These are phyloP conservation scores for Chlorella sorokiniana DNA, from an alignment of 139 green algal species.

Conservation along the genomic window DNA sequence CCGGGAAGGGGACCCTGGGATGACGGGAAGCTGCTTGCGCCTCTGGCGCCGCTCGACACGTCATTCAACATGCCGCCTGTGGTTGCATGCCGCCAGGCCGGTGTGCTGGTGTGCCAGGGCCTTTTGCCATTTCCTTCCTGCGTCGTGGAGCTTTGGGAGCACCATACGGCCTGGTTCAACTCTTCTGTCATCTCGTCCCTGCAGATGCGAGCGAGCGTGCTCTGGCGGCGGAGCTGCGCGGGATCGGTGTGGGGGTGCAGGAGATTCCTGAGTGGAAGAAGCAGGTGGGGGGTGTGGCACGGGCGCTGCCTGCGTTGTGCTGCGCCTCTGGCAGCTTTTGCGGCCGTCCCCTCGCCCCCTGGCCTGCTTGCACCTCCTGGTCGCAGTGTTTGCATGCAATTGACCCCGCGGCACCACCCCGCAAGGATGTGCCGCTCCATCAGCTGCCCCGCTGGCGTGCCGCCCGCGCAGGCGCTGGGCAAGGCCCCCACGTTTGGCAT, in stretches of 20 bases:
- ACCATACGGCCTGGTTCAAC: too few relatives aligned
- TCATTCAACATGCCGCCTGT: too few relatives aligned
- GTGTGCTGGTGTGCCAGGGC: too few relatives aligned
- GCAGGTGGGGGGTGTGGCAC: conserved; percentile 42
- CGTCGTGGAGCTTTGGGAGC: too few relatives aligned
- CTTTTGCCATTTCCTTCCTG: too few relatives aligned
- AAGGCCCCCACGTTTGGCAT: conserved; percentile 91
- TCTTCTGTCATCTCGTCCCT: too few relatives aligned
- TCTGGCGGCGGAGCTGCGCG: conserved; percentile 84
- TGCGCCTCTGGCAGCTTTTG: neutral
- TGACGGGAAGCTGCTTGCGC: too few relatives aligned
- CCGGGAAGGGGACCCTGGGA: too few relatives aligned
- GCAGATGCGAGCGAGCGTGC: conserved; percentile 72
- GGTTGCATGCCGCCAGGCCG: too few relatives aligned
- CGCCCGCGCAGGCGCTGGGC: conserved; percentile 69
- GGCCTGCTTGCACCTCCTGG: neutral
- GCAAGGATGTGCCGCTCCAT: neutral
- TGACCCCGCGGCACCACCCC: neutral
- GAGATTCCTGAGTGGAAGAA: conserved; percentile 91
- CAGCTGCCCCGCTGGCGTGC: conserved; percentile 44
- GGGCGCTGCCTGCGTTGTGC: neutral
- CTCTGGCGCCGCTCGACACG: too few relatives aligned
- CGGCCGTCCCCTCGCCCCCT: neutral
- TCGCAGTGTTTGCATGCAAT: neutral
- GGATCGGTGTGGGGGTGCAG: conserved; percentile 68